phyloP scores from a whole-genome alignment of 257 asterid species.

The Eucommia ulmoides region DNA sequence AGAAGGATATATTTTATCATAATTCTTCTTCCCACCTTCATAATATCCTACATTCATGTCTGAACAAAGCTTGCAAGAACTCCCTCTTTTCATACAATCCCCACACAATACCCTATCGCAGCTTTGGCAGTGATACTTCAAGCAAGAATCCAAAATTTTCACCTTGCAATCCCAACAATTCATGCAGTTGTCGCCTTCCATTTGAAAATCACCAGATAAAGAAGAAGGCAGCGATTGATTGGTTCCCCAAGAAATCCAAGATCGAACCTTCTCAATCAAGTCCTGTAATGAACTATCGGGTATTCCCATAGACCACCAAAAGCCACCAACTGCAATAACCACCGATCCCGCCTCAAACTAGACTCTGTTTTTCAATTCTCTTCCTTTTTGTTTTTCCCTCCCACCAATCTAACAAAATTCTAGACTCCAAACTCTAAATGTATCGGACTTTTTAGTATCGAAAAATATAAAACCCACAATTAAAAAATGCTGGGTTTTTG shows the following conservation, averaged over 20 bases:
- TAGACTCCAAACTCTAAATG: constrained; percentile 6
- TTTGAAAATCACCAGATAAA: constrained; percentile 21
- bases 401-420: constrained; percentile 1
- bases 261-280: constrained; percentile 53
- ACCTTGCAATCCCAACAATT: constrained; percentile 38
- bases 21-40: constrained; percentile 32
- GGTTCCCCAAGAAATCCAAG: constrained; percentile 50
- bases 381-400: too few relatives aligned
- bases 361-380: constrained; percentile 7
- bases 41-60: constrained; percentile 24
- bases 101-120: constrained; percentile 46
- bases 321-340: constrained; percentile 21
- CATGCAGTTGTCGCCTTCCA: constrained; percentile 23
- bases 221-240: constrained; percentile 20
- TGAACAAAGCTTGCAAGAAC: constrained; percentile 48
- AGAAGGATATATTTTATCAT: constrained; percentile 62
- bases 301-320: constrained; percentile 52
- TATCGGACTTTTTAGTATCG: constrained; percentile 12
- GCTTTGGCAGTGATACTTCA: constrained; percentile 45
- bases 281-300: constrained; percentile 40
- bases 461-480: constrained; percentile 56
- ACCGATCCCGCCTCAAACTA: constrained; percentile 6
- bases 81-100: constrained; percentile 34
- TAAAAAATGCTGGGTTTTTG: constrained; percentile 45
- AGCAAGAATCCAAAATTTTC: constrained; percentile 23